These are phyloP conservation scores for Trametes coccinea DNA, from an alignment of 768 basidiomycete species.

Conservation along the genomic window DNA sequence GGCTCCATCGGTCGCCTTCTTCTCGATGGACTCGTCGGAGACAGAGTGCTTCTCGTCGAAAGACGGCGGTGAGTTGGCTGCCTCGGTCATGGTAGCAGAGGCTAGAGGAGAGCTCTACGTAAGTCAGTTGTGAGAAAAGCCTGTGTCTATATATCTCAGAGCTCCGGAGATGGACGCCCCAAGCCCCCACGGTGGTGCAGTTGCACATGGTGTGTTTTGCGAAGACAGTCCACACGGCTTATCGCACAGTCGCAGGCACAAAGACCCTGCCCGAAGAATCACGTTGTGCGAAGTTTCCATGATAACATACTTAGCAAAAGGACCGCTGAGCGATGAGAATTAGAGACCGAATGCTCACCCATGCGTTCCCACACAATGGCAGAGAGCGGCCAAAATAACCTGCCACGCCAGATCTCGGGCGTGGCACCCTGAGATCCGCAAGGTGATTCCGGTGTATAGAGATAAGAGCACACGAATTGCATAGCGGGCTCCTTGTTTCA, in stretches of 20 bases:
- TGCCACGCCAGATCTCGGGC: too few species aligned
- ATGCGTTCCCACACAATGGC: too few species aligned
- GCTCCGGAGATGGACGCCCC: neutral
- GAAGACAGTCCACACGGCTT: neutral
- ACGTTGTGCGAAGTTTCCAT: neutral
- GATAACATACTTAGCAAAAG: conserved; percentile 17
- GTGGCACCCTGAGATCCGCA: too few species aligned
- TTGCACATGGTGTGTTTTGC: conserved; percentile 15
- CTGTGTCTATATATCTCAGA: conserved; percentile 9
- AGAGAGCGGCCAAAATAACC: too few species aligned
- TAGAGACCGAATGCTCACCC: neutral
- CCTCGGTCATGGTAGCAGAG: conserved; percentile 19
- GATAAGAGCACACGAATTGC: too few species aligned
- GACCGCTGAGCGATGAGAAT: neutral
- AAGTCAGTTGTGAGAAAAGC: neutral
- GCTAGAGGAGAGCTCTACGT: conserved; percentile 6
- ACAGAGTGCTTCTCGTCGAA: conserved; percentile 26
- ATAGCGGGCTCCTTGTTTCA: too few species aligned
- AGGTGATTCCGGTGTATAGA: too few species aligned
- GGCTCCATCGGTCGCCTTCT: conserved; percentile 21
- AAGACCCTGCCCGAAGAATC: neutral
- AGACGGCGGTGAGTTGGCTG: conserved; percentile 10
- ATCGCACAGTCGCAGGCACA: conserved; percentile 11
- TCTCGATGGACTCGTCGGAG: conserved; percentile 26
- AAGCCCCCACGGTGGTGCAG: conserved; percentile 3